These are phyloP conservation scores for Pseudogymnoascus sp. DNA, from an alignment of 2,329 filamentous ascomycete genomes.

Conservation along the genomic window DNA sequence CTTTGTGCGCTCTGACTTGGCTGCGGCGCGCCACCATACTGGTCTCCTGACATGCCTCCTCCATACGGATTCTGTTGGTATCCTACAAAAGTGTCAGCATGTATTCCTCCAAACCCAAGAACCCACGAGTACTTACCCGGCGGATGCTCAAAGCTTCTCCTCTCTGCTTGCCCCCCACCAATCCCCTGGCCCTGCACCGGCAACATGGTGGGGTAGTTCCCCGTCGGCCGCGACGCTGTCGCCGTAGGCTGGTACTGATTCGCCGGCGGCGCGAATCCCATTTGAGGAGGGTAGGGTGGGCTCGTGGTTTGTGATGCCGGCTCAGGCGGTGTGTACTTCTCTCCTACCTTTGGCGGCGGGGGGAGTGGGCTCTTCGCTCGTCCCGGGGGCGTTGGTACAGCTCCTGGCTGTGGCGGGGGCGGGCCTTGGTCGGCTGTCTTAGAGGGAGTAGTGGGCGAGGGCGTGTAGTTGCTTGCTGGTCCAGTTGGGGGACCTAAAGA, in stretches of 20 bases:
- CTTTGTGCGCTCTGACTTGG: conserved; percentile 29
- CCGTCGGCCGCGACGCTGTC: conserved; percentile 13
- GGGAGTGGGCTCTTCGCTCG: conserved; percentile 31
- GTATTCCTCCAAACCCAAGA: neutral
- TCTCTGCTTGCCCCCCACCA: neutral
- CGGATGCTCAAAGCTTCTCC: conserved; percentile 25
- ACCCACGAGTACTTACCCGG: conserved; percentile 11
- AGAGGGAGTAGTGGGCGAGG: conserved; percentile 37
- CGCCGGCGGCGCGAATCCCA: conserved; percentile 42
- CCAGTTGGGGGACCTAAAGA: conserved; percentile 10
- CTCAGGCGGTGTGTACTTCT: conserved; percentile 33
- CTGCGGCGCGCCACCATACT: conserved; percentile 20
- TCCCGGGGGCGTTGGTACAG: conserved; percentile 37
- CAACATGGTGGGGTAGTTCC: conserved; percentile 3
- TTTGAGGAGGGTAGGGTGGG: conserved; percentile 37
- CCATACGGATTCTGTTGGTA: conserved; percentile 49
- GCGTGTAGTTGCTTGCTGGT: conserved; percentile 27
- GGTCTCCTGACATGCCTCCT: conserved; percentile 41
- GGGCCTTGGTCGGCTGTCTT: conserved; percentile 32
- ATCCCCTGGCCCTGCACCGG: neutral
- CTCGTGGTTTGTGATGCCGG: conserved; percentile 26
- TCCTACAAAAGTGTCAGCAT: conserved; percentile 25
- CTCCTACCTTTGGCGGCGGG: conserved; percentile 43
- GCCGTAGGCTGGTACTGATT: conserved; percentile 17
- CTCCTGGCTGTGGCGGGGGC: conserved; percentile 49